A percentile compares a stretch with the other conserved stretches of the same genome.
These are phyloP conservation scores for Cladosporium colombiae DNA, from an alignment of 2,329 filamentous ascomycete genomes.

Conservation along the genomic window DNA sequence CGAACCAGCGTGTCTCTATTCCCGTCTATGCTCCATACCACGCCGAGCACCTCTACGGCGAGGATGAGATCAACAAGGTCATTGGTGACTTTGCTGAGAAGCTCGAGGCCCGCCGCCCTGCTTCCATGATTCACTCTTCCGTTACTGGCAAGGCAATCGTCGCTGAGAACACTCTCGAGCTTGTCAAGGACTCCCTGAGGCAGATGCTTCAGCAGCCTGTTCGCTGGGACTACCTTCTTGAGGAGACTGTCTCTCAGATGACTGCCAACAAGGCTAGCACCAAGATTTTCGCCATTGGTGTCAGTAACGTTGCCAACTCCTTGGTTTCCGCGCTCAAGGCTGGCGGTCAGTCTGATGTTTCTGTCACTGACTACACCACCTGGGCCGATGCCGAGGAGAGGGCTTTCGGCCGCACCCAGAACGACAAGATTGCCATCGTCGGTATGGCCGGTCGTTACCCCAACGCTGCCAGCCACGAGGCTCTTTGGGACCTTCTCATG, in stretches of 20 bases:
- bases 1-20: constrained; percentile 54
- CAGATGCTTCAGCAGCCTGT: constrained; percentile 52
- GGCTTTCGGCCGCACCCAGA: constrained; percentile 49
- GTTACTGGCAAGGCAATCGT: constrained; percentile 48
- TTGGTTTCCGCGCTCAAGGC: constrained; percentile 57
- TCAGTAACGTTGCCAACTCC: constrained; percentile 57
- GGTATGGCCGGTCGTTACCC: constrained; percentile 80
- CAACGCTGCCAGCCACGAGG: constrained; percentile 68
- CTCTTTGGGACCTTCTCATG: constrained; percentile 73
- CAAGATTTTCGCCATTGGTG: constrained; percentile 52
- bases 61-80: constrained; percentile 54
- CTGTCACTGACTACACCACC: constrained; percentile 46
- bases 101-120: constrained; percentile 45
- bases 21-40: constrained; percentile 62
- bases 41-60: constrained; percentile 56
- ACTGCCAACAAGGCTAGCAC: constrained; percentile 44
- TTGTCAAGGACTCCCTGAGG: constrained; percentile 45
- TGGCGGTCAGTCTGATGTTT: constrained; percentile 48
- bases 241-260: constrained; percentile 51
- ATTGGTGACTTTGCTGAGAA: constrained; percentile 45
- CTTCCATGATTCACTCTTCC: constrained; percentile 50
- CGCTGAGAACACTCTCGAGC: constrained; percentile 48
- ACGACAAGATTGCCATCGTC: constrained; percentile 79
- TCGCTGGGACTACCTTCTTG: constrained; percentile 52
- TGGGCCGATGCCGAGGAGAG: constrained; percentile 41